phyloP scores from a whole-genome alignment of 108 stramenopile species.

The Pseudonitzschia pungens region DNA sequence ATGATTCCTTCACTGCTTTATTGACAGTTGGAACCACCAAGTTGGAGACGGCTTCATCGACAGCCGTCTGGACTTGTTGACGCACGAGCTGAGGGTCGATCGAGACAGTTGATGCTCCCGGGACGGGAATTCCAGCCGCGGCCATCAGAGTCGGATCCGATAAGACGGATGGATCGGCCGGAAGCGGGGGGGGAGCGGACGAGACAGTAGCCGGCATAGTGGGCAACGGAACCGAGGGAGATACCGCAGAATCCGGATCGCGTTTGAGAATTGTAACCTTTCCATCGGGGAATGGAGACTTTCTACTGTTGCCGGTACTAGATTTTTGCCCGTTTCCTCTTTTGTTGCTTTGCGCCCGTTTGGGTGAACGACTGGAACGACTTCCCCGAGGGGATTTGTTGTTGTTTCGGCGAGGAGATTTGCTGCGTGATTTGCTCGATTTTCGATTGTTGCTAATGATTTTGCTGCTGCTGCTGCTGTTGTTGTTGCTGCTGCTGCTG shows the following conservation, averaged over 20 bases:
- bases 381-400: slow-evolving; percentile 1
- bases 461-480: slow-evolving; percentile 55
- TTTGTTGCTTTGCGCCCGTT: slow-evolving; percentile 8
- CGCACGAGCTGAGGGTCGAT: background rate
- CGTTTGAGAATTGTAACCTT: slow-evolving; percentile 61
- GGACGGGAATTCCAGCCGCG: background rate
- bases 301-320: slow-evolving; percentile 7
- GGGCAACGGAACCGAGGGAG: slow-evolving; percentile 7
- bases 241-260: slow-evolving; percentile 12
- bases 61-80: background rate
- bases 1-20: slow-evolving; percentile 38
- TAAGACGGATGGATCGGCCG: slow-evolving; percentile 11
- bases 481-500: slow-evolving; percentile 19
- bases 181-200: slow-evolving; percentile 8
- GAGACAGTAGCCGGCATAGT: background rate
- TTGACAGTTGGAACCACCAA: slow-evolving; percentile 47
- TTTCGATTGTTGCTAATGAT: slow-evolving; percentile 29
- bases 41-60: slow-evolving; percentile 42
- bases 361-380: slow-evolving; percentile 21
- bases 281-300: slow-evolving; percentile 30
- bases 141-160: slow-evolving; percentile 25
- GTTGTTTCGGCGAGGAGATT: slow-evolving; percentile 20
- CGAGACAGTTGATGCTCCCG: slow-evolving; percentile 10
- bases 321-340: slow-evolving; percentile 42
- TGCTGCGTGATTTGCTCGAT: slow-evolving; percentile 33